A percentile compares a stretch with the other conserved stretches of the same genome.
Conservation (phyloP, 2,329 filamentous ascomycete species). For the Aspergillus aculeatus region DNA sequence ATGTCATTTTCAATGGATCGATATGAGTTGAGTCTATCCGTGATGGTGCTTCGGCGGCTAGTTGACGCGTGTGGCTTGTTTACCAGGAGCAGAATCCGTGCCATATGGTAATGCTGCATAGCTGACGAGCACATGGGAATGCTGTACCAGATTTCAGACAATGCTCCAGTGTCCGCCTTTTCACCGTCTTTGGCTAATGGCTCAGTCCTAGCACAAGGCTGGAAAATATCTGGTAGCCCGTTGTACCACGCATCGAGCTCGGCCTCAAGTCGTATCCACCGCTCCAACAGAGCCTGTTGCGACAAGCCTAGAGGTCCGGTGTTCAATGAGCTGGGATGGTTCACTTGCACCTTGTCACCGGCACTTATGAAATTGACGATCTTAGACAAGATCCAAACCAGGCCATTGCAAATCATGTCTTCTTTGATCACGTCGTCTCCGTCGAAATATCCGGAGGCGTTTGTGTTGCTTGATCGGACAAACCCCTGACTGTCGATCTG, state of each 20-base stretch:
- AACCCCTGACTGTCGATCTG: constrained; percentile 56
- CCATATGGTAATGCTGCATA: constrained; percentile 51
- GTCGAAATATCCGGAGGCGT: constrained; percentile 31
- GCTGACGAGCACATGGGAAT: constrained; percentile 65
- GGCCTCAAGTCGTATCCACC: constrained; percentile 53
- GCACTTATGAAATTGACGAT: constrained; percentile 64
- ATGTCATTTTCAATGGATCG: constrained; percentile 58
- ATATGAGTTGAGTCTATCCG: constrained; percentile 56
- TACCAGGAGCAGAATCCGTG: constrained; percentile 42
- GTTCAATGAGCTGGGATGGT: constrained; percentile 24
- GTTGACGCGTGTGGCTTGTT: constrained; percentile 46
- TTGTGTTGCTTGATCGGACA: constrained; percentile 45
- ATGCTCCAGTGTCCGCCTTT: constrained; percentile 39
- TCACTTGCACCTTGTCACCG: constrained; percentile 50
- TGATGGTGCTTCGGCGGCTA: constrained; percentile 52
- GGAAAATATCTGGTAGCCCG: constrained; percentile 60
- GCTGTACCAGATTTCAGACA: constrained; percentile 63
- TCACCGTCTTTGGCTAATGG: constrained; percentile 31
- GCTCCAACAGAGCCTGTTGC: constrained; percentile 45
- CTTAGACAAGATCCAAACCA: constrained; percentile 66
- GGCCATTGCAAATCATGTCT: constrained; percentile 62
- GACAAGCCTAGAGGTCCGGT: constrained; percentile 33
- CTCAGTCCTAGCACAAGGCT: constrained; percentile 53
- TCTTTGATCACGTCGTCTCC: constrained; percentile 55
- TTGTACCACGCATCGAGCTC: constrained; percentile 61